Evolutionary conservation across 2,329 filamentous ascomycete species (phyloP).

Genomic region (Penicillium frequentans): DNA sequence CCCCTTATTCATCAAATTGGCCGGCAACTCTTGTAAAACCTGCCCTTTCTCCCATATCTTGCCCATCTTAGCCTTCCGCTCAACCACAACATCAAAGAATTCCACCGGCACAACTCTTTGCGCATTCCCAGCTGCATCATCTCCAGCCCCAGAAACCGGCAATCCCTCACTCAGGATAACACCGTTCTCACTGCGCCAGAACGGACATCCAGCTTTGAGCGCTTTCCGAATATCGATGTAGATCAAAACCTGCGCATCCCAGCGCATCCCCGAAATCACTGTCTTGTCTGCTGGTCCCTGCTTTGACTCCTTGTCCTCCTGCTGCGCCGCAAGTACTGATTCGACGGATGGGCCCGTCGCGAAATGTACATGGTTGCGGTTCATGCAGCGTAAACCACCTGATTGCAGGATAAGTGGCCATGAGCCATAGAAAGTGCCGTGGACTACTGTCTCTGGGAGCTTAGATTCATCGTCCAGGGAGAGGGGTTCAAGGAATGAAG

Average conservation of each 20-base stretch:
- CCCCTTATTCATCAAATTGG: slow-evolving; percentile 40
- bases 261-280: slow-evolving; percentile 79
- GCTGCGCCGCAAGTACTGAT: slow-evolving; percentile 30
- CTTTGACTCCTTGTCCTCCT: slow-evolving; percentile 9
- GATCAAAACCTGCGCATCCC: slow-evolving; percentile 73
- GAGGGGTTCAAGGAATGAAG: slow-evolving; percentile 68
- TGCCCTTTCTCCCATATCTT: slow-evolving; percentile 65
- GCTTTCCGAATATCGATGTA: slow-evolving; percentile 72
- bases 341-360: slow-evolving; percentile 66
- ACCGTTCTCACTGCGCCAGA: slow-evolving; percentile 78
- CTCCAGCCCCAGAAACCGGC: slow-evolving; percentile 29
- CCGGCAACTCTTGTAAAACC: slow-evolving; percentile 50
- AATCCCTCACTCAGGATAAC: slow-evolving; percentile 64
- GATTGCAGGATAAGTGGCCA: slow-evolving; percentile 73
- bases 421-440: slow-evolving; percentile 83
- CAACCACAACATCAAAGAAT: slow-evolving; percentile 71
- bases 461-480: slow-evolving; percentile 52
- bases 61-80: slow-evolving; percentile 71
- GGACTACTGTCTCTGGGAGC: slow-evolving; percentile 69
- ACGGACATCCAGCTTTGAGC: slow-evolving; percentile 62
- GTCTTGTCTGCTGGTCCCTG: slow-evolving; percentile 3
- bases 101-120: slow-evolving; percentile 61
- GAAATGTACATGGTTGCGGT: slow-evolving; percentile 86
- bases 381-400: slow-evolving; percentile 80
- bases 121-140: slow-evolving; percentile 50